Evolutionary conservation across 305 asterid species (phyloP).

Genomic region (Withania somnifera): DNA sequence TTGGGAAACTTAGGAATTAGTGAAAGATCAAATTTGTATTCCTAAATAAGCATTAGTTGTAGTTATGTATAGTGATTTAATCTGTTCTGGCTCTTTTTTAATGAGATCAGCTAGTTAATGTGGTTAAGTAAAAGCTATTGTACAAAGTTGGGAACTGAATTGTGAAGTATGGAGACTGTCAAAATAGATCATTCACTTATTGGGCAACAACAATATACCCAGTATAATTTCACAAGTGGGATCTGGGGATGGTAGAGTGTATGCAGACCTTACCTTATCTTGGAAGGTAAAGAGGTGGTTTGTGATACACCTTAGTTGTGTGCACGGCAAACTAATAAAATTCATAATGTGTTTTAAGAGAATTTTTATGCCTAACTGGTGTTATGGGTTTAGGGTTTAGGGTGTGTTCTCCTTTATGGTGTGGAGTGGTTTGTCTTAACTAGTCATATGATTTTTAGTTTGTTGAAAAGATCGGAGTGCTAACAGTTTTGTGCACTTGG

Average conservation of each 20-base stretch:
- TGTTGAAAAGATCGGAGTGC: not conserved
- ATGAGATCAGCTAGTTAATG: not conserved
- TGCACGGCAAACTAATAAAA: not conserved
- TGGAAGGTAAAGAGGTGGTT: no score
- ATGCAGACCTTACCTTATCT: no score
- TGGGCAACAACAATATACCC: not conserved
- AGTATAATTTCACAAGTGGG: no score
- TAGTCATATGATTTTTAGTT: not conserved
- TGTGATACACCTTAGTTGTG: not conserved
- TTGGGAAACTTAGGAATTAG: not conserved
- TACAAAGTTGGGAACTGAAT: not conserved
- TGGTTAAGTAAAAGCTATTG: not conserved
- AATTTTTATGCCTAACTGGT: not conserved
- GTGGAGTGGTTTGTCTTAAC: not conserved
- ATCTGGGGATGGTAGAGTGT: no score
- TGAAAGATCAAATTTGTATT: not conserved
- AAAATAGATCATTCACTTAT: not conserved
- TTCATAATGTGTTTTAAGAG: not conserved
- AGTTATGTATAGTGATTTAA: not conserved
- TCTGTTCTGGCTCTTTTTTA: not conserved
- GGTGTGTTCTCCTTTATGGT: not conserved
- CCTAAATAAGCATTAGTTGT: not conserved
- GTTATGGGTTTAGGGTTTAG: not conserved
- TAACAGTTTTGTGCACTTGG: not conserved
- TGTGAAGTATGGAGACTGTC: not conserved